phyloP scores from a whole-genome alignment of 2,329 filamentous ascomycete species.

The Aspergillus persii region DNA sequence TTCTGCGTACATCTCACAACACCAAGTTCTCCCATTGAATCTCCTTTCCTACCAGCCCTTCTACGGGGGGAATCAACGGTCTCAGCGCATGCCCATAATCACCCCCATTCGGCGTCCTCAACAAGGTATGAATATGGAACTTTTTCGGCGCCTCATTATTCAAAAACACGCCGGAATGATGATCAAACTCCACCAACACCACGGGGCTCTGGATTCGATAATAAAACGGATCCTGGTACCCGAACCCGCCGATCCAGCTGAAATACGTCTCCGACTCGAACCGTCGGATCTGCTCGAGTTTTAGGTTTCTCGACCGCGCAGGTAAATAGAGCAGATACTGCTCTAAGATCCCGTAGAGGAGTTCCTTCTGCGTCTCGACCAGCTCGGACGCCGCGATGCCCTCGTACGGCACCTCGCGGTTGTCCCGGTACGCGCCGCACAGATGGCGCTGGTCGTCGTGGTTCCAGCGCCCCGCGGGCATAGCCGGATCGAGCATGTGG shows the following conservation, averaged over 20 bases:
- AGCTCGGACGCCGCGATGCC: slow-evolving; percentile 56
- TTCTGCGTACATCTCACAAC: not conserved
- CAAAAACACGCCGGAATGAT: slow-evolving; percentile 76
- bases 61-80: slow-evolving; percentile 32
- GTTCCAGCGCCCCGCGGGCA: slow-evolving; percentile 68
- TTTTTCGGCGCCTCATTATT: slow-evolving; percentile 70
- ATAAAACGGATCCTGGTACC: slow-evolving; percentile 69
- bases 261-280: slow-evolving; percentile 73
- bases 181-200: slow-evolving; percentile 72
- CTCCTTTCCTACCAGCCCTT: slow-evolving; percentile 38
- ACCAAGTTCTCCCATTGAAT: slow-evolving; percentile 29
- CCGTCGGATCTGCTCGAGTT: slow-evolving; percentile 54
- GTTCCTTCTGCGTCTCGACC: slow-evolving; percentile 47
- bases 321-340: slow-evolving; percentile 71
- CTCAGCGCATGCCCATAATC: slow-evolving; percentile 67
- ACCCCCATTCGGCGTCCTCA: slow-evolving; percentile 70
- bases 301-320: slow-evolving; percentile 50
- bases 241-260: slow-evolving; percentile 70
- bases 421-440: slow-evolving; percentile 76
- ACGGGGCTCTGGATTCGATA: slow-evolving; percentile 76
- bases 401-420: slow-evolving; percentile 72
- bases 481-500: slow-evolving; percentile 60
- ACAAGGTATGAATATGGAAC: slow-evolving; percentile 75
- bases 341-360: slow-evolving; percentile 59
- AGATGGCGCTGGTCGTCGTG: slow-evolving; percentile 76